Percentiles rank a stretch among this genome's conserved stretches.
Evolutionary conservation across 805 yeast species (phyloP).

Genomic region (Wickerhamiella azyma): DNA sequence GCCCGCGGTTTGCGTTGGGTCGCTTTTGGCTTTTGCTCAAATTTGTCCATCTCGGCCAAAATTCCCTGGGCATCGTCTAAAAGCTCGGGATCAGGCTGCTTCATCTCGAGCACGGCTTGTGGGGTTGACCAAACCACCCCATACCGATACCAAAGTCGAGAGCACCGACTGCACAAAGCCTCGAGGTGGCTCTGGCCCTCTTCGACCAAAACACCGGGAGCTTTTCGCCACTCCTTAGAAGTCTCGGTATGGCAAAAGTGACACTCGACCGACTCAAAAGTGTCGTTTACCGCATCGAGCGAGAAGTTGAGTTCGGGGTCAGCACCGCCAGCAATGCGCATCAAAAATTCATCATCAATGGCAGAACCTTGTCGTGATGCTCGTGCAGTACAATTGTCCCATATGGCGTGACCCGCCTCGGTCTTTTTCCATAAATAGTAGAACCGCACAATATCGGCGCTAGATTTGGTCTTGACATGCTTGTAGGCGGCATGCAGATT

Average conservation of each 20-base stretch:
- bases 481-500: conserved; percentile 63
- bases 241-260: conserved; percentile 50
- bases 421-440: conserved; percentile 92
- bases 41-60: conserved; percentile 21
- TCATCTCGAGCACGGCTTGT: conserved; percentile 41
- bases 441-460: conserved; percentile 69
- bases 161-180: conserved; percentile 78
- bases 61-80: conserved; percentile 36
- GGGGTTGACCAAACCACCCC: conserved; percentile 83
- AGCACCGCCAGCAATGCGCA: conserved; percentile 44
- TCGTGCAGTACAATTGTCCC: conserved; percentile 70
- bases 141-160: conserved; percentile 80
- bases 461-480: conserved; percentile 58
- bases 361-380: conserved; percentile 38
- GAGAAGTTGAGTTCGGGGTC: conserved; percentile 62
- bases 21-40: neutral
- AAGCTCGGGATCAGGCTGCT: conserved; percentile 46
- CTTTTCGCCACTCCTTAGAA: conserved; percentile 54
- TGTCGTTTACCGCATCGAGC: conserved; percentile 32
- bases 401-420: conserved; percentile 51
- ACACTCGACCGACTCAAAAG: conserved; percentile 41
- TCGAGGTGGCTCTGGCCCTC: conserved; percentile 28
- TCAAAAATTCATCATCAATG: conserved; percentile 25
- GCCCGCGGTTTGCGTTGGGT: conserved; percentile 8
- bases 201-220: conserved; percentile 44